phyloP scores from a whole-genome alignment of 192 early-diverging fungal genomes.

The Mortierella antarctica region DNA sequence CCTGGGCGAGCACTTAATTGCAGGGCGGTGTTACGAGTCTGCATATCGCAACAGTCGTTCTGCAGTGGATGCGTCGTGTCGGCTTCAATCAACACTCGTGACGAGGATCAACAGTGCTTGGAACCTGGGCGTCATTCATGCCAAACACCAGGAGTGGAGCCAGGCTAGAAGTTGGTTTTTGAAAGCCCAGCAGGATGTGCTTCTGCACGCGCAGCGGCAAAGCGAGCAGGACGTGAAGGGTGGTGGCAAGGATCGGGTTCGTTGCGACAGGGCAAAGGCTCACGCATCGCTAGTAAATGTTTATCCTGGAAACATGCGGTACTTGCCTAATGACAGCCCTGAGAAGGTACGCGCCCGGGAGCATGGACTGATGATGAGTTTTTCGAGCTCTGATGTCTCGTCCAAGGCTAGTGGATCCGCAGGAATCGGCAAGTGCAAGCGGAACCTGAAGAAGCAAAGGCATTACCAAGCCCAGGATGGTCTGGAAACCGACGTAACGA shows the following conservation, averaged over 20 bases:
- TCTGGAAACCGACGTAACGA: conserved; percentile 25
- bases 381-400: neutral
- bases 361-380: conserved; percentile 39
- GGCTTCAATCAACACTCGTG: neutral
- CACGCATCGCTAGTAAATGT: conserved; percentile 25
- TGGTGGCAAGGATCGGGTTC: neutral
- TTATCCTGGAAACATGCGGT: neutral
- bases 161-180: conserved; percentile 32
- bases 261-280: too few species aligned
- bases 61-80: too few species aligned
- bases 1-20: conserved; percentile 16
- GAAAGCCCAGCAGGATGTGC: conserved; percentile 23
- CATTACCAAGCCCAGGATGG: neutral
- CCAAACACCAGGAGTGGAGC: conserved; percentile 22
- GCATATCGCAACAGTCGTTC: conserved; percentile 22
- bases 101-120: conserved; percentile 49
- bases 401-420: neutral
- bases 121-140: conserved; percentile 36
- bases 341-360: conserved; percentile 18
- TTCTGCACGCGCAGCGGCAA: conserved; percentile 3
- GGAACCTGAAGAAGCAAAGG: neutral
- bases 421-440: neutral
- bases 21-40: conserved; percentile 22
- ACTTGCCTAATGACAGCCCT: conserved; percentile 7
- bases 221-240: neutral